Evolutionary conservation across 192 early-diverging fungal species (phyloP), one percentile per base, ranked within the genome.

Genomic region (Entomortierella parvispora): DNA sequence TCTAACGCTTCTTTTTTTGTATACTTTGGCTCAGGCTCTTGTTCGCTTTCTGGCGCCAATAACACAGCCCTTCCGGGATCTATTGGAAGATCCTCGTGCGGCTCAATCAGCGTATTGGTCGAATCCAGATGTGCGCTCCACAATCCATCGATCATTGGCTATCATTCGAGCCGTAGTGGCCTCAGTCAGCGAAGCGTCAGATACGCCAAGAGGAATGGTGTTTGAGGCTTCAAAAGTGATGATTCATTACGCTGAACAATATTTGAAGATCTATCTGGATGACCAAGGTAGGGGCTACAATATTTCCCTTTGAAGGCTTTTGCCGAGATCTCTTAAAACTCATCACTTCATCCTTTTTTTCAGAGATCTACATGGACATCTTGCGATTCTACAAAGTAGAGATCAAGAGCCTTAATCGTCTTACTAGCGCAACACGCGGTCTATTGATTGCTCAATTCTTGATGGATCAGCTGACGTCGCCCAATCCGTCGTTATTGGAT

Each of bases 21-120:
- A n/a, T n/a, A n/a, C n/a, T n/a, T n/a, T n/a, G n/a, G n/a, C n/a
- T 8, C 58, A 77, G 74, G 66, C 66, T 14, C 62, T 68, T 40
- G 54, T 53, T 11, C 43, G 46, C 1, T 53, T 77, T 14, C 40
- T 77, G 4, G 59, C 74, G 23, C 65, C 59, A 12, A 23, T 68
- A 28, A 48, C 68, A 4, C 68, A 77, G 49, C 74, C 65, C 5
- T 31, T 77, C 4, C 74, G 68, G n/a, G 64, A 54, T 23, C 50
- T 57, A 1, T 31, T 77, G 8, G 65, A 77, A 31, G 74, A 68
- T n/a, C 48, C 61, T 9, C 62, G 60, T 49, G 62, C 66, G 2
- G 29, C 40, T 3, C 74, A 54, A 40, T 42, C 45, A 2, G 15
- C 45, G 17, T 42, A 34, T 26, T 48, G 57, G 11, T 48, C 70